A percentile compares a stretch with the other conserved stretches of the same genome.
These are phyloP conservation scores for Vitis vinifera DNA, from an alignment of 164 flowering plant genomes.

Conservation along the genomic window ASM3070453v1 NC_081821.1:7513501-7514000, in stretches of 20 bases:
- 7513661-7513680: too few relatives aligned
- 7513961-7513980: slow-evolving; percentile 78
- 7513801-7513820: slow-evolving; percentile 71
- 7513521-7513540: too few relatives aligned
- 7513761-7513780: slow-evolving; percentile 22
- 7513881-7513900: slow-evolving; percentile 85
- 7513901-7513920: slow-evolving; percentile 52
- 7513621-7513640: too few relatives aligned
- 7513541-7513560: too few relatives aligned
- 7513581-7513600: too few relatives aligned
- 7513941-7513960: slow-evolving; percentile 54
- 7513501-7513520: too few relatives aligned
- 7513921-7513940: slow-evolving; percentile 43
- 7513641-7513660: too few relatives aligned
- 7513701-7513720: slow-evolving; percentile 43
- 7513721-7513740: slow-evolving; percentile 49
- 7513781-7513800: slow-evolving; percentile 15
- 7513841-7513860: slow-evolving; percentile 91
- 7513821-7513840: slow-evolving; percentile 78
- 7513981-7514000: slow-evolving; percentile 55
- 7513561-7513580: too few relatives aligned
- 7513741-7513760: slow-evolving; percentile 23
- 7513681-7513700: too few relatives aligned
- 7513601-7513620: too few relatives aligned
- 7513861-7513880: slow-evolving; percentile 84